Conservation (phyloP, 2,329 filamentous ascomycete genomes). For the Pseudogymnoascus sp. region DNA sequence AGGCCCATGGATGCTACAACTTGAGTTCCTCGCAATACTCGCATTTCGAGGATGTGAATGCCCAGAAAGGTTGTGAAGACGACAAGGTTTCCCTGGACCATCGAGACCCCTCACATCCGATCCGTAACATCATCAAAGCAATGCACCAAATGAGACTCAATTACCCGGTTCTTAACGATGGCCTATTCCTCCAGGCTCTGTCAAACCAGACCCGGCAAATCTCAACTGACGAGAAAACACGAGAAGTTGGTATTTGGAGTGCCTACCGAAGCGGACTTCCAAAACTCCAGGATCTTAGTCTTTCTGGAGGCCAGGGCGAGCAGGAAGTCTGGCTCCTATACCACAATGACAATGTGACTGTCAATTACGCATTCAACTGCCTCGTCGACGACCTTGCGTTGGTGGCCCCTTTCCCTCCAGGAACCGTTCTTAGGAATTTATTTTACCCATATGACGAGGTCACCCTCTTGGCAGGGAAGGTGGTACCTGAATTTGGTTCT, state of each 20-base stretch:
- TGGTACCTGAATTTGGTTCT: background rate
- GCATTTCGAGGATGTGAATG: constrained; percentile 48
- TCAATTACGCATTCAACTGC: constrained; percentile 49
- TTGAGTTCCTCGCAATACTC: constrained; percentile 50
- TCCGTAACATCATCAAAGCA: constrained; percentile 52
- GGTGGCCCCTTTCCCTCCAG: constrained; percentile 44
- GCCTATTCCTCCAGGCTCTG: constrained; percentile 46
- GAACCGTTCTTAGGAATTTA: constrained; percentile 51
- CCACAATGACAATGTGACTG: constrained; percentile 39
- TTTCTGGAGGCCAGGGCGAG: constrained; percentile 37
- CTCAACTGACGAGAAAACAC: constrained; percentile 45
- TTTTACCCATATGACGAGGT: constrained; percentile 55
- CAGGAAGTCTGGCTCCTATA: constrained; percentile 39
- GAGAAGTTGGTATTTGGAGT: constrained; percentile 55
- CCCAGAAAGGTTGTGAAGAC: constrained; percentile 48
- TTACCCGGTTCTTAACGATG: constrained; percentile 53
- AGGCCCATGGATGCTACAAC: constrained; percentile 55
- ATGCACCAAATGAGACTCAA: constrained; percentile 53
- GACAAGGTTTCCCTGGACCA: constrained; percentile 52
- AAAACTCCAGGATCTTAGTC: constrained; percentile 45
- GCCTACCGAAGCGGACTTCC: constrained; percentile 39
- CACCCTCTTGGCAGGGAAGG: constrained; percentile 29
- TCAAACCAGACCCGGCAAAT: constrained; percentile 48
- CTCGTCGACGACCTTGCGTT: constrained; percentile 39
- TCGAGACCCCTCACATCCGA: constrained; percentile 52